phyloP scores from a whole-genome alignment of 208 protist genomes.

The Trichomonas tenax region DNA sequence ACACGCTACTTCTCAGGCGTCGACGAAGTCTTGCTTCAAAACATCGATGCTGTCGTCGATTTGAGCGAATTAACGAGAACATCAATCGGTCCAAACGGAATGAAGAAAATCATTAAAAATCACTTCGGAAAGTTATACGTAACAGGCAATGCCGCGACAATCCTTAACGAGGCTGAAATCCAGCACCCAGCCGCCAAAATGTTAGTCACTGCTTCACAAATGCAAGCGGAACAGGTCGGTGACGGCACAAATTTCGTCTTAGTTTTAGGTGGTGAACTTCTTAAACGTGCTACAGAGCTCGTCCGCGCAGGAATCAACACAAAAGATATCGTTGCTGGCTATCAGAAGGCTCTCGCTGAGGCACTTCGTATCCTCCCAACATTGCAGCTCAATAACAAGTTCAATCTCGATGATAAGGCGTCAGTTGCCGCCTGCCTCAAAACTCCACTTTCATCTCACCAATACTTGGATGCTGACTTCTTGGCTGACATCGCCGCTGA shows the following conservation, averaged over 20 bases:
- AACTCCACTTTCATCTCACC: background rate
- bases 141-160: constrained; percentile 97
- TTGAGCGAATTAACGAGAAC: constrained; percentile 82
- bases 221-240: constrained; percentile 85
- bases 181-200: constrained; percentile 86
- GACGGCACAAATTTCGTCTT: constrained; percentile 98
- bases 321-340: constrained; percentile 91
- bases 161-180: constrained; percentile 95
- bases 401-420: constrained; percentile 48
- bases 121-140: constrained; percentile 98
- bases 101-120: constrained; percentile 99
- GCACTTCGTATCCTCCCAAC: constrained; percentile 65
- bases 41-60: constrained; percentile 90
- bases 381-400: constrained; percentile 44
- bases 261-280: constrained; percentile 87
- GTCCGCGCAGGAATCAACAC: constrained; percentile 87
- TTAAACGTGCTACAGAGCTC: constrained; percentile 81
- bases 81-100: constrained; percentile 92
- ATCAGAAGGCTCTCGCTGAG: constrained; percentile 73
- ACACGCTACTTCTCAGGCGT: constrained; percentile 56
- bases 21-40: constrained; percentile 88
- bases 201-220: constrained; percentile 88
- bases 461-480: background rate
- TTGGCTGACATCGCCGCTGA: background rate
- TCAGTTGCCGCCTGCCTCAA: constrained; percentile 29